Conservation (phyloP, 179 eudicot genomes). For the Spergularia azorica region DNA sequence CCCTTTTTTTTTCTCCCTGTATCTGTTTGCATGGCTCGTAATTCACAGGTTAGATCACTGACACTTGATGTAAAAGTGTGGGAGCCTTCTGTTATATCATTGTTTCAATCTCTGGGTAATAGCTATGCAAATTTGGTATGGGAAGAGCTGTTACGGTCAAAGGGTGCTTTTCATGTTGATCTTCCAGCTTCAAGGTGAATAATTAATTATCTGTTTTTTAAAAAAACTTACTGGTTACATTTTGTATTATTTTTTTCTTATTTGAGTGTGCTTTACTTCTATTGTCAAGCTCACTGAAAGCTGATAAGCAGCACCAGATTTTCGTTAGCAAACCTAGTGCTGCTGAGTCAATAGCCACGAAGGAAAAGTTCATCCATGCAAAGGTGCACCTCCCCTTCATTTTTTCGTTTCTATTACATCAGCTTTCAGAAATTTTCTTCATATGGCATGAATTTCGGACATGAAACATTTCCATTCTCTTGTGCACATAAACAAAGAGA, state of each 20-base stretch:
- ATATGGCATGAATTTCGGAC: neutral
- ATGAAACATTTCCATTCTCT: neutral
- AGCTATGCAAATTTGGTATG: constrained; percentile 85
- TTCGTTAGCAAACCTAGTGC: constrained; percentile 80
- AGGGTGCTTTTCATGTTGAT: constrained; percentile 72
- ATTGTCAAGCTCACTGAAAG: constrained; percentile 61
- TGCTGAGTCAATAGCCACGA: constrained; percentile 79
- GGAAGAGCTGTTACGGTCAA: constrained; percentile 88
- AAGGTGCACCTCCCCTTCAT: constrained; percentile 49
- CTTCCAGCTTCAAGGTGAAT: constrained; percentile 68
- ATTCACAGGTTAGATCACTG: constrained; percentile 79
- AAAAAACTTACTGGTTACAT: neutral
- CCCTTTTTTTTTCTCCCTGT: constrained; percentile 5
- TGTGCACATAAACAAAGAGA: neutral
- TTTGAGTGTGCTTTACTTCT: constrained; percentile 18
- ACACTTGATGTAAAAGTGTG: constrained; percentile 98
- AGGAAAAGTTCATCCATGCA: constrained; percentile 97
- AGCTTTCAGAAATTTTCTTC: neutral
- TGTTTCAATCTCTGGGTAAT: constrained; percentile 95
- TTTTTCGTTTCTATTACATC: neutral
- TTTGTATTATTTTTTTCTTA: constrained; percentile 9
- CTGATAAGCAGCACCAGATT: constrained; percentile 63
- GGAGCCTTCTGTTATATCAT: constrained; percentile 89
- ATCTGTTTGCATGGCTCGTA: constrained; percentile 7
- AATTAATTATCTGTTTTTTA: neutral